Evolutionary conservation across 2,329 filamentous ascomycete species (phyloP), one percentile per base, ranked within the genome.

Genomic region (Fusarium verrucosum): DNA sequence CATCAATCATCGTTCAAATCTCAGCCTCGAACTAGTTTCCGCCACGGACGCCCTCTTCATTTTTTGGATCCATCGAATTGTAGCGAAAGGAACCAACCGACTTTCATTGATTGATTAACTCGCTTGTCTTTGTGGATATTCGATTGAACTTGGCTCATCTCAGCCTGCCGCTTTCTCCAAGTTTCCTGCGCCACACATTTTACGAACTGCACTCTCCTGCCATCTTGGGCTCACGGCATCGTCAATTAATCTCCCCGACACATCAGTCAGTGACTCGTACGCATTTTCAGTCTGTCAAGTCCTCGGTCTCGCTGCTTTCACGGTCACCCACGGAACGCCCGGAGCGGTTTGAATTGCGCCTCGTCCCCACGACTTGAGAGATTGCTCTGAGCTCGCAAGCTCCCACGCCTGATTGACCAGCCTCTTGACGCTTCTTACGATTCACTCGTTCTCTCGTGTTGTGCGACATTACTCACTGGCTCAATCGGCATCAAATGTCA

Each of bases 401-500:
- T 55, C 50, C 35, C 10, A 50, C 36, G 46, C 33, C 28, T 56
- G 49, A 44, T 44, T 38, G 38, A 26, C 41, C 23, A 38, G 17
- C 45, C 42, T 45, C 25, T 50, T 40, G 41, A 30, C 57, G 5
- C n/a, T n/a, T 32, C n/a, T 9, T 26, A 28, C 40, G 50, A 45
- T 50, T 53, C 37, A 30, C 40, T 38, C 25, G 25, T 38, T 33
- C 50, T 20, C 28, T 45, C 32, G 19, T 44, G 23, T 57, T 36
- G 25, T 33, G 53, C 23, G 42, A 19, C 55, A 26, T 25, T 26
- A 22, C 30, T 49, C 50, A 42, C 44, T 38, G 19, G 26, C 20
- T n/a, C 36, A 33, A 33, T 45, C 41, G 35, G 28, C 45, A 20
- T 47, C 65, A 68, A 67, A 85, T 85, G 83, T 79, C 83, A 35